These are phyloP conservation scores for Sphaerulina musiva DNA, from an alignment of 2,329 filamentous ascomycete species.

Conservation along the genomic window DNA sequence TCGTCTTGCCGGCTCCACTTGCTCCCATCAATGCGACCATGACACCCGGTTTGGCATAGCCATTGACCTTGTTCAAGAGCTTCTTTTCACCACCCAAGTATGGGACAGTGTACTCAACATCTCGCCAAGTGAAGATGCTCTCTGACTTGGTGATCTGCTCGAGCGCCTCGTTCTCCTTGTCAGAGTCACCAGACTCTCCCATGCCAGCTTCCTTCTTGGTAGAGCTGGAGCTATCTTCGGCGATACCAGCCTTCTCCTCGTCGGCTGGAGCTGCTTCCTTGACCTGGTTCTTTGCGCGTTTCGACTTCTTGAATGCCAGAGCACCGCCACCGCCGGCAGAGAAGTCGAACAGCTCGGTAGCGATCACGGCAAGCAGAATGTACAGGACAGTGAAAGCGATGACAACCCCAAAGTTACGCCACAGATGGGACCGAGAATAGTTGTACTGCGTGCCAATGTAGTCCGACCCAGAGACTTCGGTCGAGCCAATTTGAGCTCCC, in stretches of 20 bases:
- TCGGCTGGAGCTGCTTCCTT: conserved; percentile 45
- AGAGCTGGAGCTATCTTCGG: conserved; percentile 30
- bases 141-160: conserved; percentile 51
- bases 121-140: conserved; percentile 63
- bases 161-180: conserved; percentile 38
- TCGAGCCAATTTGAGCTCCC: conserved; percentile 50
- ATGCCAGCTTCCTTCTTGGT: conserved; percentile 28
- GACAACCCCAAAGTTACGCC: conserved; percentile 71
- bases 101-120: conserved; percentile 67
- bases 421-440: conserved; percentile 53
- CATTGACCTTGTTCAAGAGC: conserved; percentile 63
- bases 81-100: conserved; percentile 57
- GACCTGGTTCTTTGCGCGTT: conserved; percentile 51
- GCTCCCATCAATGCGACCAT: conserved; percentile 79
- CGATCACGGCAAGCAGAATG: conserved; percentile 62
- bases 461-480: conserved; percentile 46
- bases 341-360: conserved; percentile 63
- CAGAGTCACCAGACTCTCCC: conserved; percentile 27
- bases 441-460: conserved; percentile 53
- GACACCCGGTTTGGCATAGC: conserved; percentile 71
- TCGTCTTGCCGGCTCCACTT: conserved; percentile 77
- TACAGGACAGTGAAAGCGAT: conserved; percentile 71
- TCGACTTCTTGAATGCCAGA: conserved; percentile 64
- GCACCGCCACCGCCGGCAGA: conserved; percentile 58
- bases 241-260: conserved; percentile 49